These are phyloP conservation scores for Cyberlindnera americana DNA, from an alignment of 805 yeast species.

Conservation along the genomic window DNA sequence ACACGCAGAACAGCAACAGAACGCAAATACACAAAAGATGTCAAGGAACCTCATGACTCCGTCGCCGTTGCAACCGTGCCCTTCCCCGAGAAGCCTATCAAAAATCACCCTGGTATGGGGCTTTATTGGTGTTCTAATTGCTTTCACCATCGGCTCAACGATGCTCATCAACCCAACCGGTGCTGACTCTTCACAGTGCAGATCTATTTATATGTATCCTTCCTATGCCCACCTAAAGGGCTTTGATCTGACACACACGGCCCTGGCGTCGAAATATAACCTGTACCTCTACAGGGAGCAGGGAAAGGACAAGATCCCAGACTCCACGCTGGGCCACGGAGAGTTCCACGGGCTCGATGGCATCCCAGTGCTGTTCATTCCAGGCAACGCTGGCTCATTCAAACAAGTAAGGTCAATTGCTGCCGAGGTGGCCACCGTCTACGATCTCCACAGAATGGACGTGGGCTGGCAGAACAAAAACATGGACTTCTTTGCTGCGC, in stretches of 20 bases:
- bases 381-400: slow-evolving; percentile 96
- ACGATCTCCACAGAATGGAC: slow-evolving; percentile 30
- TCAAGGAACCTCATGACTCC: slow-evolving; percentile 2
- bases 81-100: neutral
- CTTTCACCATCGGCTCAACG: slow-evolving; percentile 5
- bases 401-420: slow-evolving; percentile 92
- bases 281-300: slow-evolving; percentile 85
- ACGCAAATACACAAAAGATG: neutral
- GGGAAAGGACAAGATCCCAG: slow-evolving; percentile 43
- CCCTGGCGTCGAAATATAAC: slow-evolving; percentile 78
- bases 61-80: slow-evolving; percentile 1
- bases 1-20: neutral
- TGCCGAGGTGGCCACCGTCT: slow-evolving; percentile 63
- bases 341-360: slow-evolving; percentile 45
- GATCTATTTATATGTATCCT: slow-evolving; percentile 76
- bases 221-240: slow-evolving; percentile 72
- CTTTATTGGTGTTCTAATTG: slow-evolving; percentile 3
- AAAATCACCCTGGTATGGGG: slow-evolving; percentile 4
- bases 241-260: slow-evolving; percentile 67
- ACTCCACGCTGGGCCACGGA: slow-evolving; percentile 41
- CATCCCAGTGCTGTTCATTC: slow-evolving; percentile 86
- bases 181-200: slow-evolving; percentile 53
- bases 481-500: slow-evolving; percentile 86
- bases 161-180: slow-evolving; percentile 27
- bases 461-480: slow-evolving; percentile 33